Evolutionary conservation across 495 filamentous ascomycete species (phyloP).

Genomic region (Aspergillus homomorphus): DNA sequence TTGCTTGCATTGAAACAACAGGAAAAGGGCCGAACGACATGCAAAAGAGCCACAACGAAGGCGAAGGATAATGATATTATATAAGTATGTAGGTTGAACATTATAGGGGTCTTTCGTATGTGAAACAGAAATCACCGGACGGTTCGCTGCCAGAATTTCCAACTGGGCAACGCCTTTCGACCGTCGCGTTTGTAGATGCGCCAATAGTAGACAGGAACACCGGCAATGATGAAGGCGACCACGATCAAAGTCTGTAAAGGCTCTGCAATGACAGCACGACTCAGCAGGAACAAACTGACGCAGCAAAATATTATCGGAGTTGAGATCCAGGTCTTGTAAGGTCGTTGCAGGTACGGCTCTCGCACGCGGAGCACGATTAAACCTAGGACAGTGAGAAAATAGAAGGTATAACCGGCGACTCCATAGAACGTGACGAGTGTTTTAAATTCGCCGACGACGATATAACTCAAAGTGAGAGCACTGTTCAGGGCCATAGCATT

Average conservation of each 20-base stretch:
- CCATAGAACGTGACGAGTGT: slow-evolving; percentile 96
- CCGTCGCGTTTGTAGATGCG: slow-evolving; percentile 61
- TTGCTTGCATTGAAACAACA: background rate
- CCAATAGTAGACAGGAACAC: slow-evolving; percentile 87
- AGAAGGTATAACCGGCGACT: slow-evolving; percentile 93
- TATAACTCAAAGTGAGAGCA: slow-evolving; percentile 66
- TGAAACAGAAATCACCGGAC: slow-evolving; percentile 24
- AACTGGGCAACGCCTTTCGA: slow-evolving; percentile 45
- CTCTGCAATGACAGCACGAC: slow-evolving; percentile 79
- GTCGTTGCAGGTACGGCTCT: slow-evolving; percentile 82
- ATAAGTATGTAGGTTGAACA: background rate
- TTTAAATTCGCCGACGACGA: slow-evolving; percentile 82
- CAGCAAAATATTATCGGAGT: slow-evolving; percentile 98
- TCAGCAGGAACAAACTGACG: slow-evolving; percentile 88
- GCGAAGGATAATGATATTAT: background rate
- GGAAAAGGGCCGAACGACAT: background rate
- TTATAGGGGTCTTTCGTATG: background rate
- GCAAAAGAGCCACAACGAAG: background rate
- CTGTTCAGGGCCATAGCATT: slow-evolving; percentile 83
- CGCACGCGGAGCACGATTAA: slow-evolving; percentile 86
- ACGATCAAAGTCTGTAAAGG: slow-evolving; percentile 88
- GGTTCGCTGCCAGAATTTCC: slow-evolving; percentile 57
- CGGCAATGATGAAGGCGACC: slow-evolving; percentile 74
- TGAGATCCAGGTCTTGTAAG: slow-evolving; percentile 92
- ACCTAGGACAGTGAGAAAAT: slow-evolving; percentile 92